Conservation (phyloP, 164 flowering plant species). For the Liriodendron chinense region DNA sequence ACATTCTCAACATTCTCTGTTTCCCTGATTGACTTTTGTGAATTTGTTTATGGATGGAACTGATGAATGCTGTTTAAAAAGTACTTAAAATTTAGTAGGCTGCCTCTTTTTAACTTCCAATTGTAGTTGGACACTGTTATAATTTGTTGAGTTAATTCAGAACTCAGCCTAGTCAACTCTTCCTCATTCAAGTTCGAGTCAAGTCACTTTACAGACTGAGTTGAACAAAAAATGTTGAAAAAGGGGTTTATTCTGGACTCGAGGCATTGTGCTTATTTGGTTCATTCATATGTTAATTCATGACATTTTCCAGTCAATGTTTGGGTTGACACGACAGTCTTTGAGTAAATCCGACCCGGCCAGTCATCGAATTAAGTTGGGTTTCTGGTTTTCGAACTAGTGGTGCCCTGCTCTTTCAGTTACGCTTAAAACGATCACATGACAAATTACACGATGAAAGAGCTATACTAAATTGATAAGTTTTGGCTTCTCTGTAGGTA, state of each 20-base stretch:
- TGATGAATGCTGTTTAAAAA: neutral
- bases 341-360: no score
- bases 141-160: neutral
- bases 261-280: neutral
- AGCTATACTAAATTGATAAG: neutral
- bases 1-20: neutral
- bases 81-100: neutral
- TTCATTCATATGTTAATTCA: no score
- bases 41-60: no score
- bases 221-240: no score
- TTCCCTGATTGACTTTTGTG: no score
- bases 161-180: neutral
- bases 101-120: neutral
- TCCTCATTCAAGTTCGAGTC: neutral
- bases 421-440: neutral
- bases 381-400: neutral
- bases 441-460: neutral
- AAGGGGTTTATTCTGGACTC: neutral
- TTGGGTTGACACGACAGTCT: neutral
- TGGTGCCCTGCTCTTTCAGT: neutral
- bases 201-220: neutral
- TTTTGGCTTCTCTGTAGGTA: slow-evolving; percentile 38
- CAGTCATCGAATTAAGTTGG: neutral
- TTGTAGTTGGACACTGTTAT: neutral
- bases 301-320: neutral